Evolutionary conservation across 2,329 filamentous ascomycete species (phyloP).

Genomic region (Trichoderma aggressivum): DNA sequence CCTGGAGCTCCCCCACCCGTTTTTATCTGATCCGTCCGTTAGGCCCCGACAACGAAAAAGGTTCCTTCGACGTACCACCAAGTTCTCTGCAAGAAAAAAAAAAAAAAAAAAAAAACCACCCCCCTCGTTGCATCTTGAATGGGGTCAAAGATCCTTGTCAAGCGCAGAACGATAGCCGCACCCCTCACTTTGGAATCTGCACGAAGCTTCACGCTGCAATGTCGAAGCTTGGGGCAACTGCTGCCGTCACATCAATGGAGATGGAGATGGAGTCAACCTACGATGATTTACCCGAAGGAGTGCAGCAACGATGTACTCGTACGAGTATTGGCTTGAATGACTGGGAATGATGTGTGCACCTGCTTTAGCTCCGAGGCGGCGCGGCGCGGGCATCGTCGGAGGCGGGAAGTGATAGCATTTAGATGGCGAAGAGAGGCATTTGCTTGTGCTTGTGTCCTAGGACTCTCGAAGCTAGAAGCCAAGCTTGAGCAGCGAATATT

Average conservation of each 20-base stretch:
- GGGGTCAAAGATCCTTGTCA: neutral
- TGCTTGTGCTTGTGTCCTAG: slow-evolving; percentile 1
- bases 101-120: too few species aligned
- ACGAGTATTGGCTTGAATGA: neutral
- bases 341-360: neutral
- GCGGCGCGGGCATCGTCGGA: slow-evolving; percentile 6
- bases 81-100: neutral
- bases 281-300: neutral
- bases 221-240: neutral
- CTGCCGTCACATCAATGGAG: neutral
- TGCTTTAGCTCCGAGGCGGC: neutral
- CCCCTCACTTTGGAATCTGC: neutral
- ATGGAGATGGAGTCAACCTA: neutral
- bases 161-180: neutral
- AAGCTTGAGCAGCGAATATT: neutral
- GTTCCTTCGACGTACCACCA: neutral
- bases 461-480: neutral
- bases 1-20: neutral
- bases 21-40: slow-evolving; percentile 13
- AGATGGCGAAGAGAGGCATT: neutral
- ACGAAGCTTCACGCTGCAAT: neutral
- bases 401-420: neutral
- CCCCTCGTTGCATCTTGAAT: neutral
- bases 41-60: neutral
- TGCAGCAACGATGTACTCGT: neutral